A percentile compares a stretch with the other conserved stretches of the same genome.
Evolutionary conservation across 2,329 filamentous ascomycete genomes (phyloP).

Genomic region (Lachnellula suecica): DNA sequence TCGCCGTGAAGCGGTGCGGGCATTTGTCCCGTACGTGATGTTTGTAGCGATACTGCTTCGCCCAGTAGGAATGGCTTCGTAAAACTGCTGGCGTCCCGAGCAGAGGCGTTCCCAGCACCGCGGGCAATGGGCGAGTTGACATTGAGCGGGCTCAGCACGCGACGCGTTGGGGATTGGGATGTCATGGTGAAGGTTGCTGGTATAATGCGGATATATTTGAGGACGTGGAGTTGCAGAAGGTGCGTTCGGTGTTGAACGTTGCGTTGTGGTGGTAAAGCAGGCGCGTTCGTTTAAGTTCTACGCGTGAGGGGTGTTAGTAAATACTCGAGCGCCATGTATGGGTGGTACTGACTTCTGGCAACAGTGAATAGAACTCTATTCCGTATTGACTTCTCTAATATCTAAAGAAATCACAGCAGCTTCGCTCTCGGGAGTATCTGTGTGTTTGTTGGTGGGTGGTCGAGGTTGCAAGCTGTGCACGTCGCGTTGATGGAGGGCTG

Average conservation of each 20-base stretch:
- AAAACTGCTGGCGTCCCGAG: not conserved
- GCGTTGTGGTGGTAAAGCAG: not conserved
- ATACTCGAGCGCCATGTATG: not conserved
- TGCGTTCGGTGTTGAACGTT: not conserved
- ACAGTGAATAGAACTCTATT: not conserved
- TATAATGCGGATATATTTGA: not conserved
- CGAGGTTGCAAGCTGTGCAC: too few species aligned
- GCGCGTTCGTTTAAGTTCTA: not conserved
- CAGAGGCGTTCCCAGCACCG: not conserved
- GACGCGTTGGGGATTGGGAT: constrained; percentile 15
- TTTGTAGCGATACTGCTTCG: not conserved
- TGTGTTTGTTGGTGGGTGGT: too few species aligned
- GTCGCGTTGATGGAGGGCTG: not conserved
- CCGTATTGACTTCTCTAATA: too few species aligned
- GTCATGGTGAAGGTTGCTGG: constrained; percentile 11
- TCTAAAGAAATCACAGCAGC: not conserved
- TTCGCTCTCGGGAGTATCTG: not conserved
- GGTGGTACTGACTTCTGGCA: not conserved
- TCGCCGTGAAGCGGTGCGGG: not conserved
- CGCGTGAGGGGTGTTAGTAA: not conserved
- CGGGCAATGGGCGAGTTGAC: constrained; percentile 13
- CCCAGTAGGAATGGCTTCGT: not conserved
- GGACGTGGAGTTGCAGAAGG: not conserved
- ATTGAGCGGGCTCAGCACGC: constrained; percentile 66
- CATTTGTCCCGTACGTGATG: not conserved